These are phyloP conservation scores for Hansenula lynferdii DNA, from an alignment of 1,139 yeast genomes.

Conservation along the genomic window DNA sequence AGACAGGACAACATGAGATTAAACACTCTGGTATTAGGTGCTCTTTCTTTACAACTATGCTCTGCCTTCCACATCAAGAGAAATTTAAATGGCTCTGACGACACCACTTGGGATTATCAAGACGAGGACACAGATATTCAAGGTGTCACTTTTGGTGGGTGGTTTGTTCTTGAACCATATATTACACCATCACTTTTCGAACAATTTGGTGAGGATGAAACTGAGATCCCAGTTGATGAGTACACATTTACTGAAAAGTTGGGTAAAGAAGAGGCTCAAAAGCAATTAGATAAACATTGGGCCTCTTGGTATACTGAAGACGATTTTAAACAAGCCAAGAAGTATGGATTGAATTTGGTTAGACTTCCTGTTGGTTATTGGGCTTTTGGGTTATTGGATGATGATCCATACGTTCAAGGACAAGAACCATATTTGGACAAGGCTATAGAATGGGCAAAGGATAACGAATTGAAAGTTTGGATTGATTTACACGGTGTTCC, in stretches of 20 bases:
- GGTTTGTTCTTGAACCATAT: slow-evolving; percentile 63
- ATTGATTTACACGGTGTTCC: slow-evolving; percentile 64
- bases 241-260: slow-evolving; percentile 44
- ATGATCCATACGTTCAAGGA: slow-evolving; percentile 53
- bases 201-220: slow-evolving; percentile 25
- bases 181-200: slow-evolving; percentile 58
- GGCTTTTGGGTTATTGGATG: slow-evolving; percentile 46
- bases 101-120: slow-evolving; percentile 16
- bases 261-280: slow-evolving; percentile 40
- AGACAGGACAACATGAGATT: not conserved
- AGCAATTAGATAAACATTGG: slow-evolving; percentile 48
- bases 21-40: not conserved
- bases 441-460: slow-evolving; percentile 52
- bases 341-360: slow-evolving; percentile 53
- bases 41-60: not conserved
- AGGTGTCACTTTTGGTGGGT: slow-evolving; percentile 62
- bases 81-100: not conserved
- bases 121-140: slow-evolving; percentile 7
- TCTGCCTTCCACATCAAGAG: not conserved
- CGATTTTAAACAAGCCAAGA: slow-evolving; percentile 45
- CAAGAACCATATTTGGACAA: slow-evolving; percentile 48
- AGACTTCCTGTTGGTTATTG: slow-evolving; percentile 67
- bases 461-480: slow-evolving; percentile 49
- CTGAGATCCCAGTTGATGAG: slow-evolving; percentile 51
- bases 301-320: slow-evolving; percentile 46